Evolutionary conservation across 2,329 filamentous ascomycete genomes (phyloP), one percentile per base, ranked within the genome.

Genomic region (Coniella lustricola): DNA sequence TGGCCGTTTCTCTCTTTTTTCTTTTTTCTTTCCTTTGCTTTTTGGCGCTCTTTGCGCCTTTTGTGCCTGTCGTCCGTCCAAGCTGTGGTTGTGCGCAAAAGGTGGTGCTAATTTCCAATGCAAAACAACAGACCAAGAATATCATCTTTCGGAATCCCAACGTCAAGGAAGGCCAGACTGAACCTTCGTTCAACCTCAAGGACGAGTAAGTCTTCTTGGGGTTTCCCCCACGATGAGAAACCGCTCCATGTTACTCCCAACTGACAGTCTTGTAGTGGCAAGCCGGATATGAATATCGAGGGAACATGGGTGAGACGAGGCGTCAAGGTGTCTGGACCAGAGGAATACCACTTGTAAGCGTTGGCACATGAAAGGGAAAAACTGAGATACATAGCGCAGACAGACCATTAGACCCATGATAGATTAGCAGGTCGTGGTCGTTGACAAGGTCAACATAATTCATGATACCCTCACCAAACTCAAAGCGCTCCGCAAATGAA

Each of bases 201-300:
- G 57, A 64, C 12, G 63, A 65, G 61, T 64, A 55, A 58, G 62
- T 60, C n/a, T n/a, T n/a, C n/a, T n/a, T n/a, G n/a, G n/a, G 12
- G 21, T 17, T 2, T n/a, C n/a, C 5, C 14, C 4, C 17, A 14
- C n/a, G n/a, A n/a, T n/a, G 13, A n/a, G 20, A 9, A 2, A 16
- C 37, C 3, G 14, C 13, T 20, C 9, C 4, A 13, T 8, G 21
- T 29, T 18, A 21, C 37, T 21, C 14, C 13, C 18, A 12, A n/a
- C 39, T 54, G 25, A 53, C 33, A 20, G 10, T 34, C 7, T 8
- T 44, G 29, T 21, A 63, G 62, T 46, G 63, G 63, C 8, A 49
- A 43, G 7, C 51, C 54, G n/a, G 60, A 65, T 10, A 65, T 65
- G 62, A 49, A 52, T 7, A 62, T 65, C n/a, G 56, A 63, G 5